Evolutionary conservation across 2,329 filamentous ascomycete species (phyloP).

Genomic region (Microcyclosporella mali): DNA sequence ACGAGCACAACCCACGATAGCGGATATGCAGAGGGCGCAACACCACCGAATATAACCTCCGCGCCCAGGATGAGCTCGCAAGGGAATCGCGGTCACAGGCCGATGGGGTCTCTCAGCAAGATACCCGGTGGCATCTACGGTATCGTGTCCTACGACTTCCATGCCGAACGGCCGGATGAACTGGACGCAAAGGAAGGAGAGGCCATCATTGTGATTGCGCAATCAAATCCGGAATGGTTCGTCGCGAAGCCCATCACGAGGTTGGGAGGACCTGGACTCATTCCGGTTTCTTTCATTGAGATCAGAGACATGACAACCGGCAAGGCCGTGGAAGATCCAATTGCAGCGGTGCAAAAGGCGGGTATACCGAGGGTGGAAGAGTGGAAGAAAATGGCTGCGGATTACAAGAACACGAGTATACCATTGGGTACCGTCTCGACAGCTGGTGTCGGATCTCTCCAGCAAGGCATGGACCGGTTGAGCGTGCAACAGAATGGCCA

Average conservation of each 20-base stretch:
- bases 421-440: slow-evolving; percentile 74
- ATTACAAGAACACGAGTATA: slow-evolving; percentile 99
- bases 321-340: slow-evolving; percentile 70
- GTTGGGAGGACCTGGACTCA: slow-evolving; percentile 88
- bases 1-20: slow-evolving; percentile 72
- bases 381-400: slow-evolving; percentile 99
- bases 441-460: slow-evolving; percentile 44
- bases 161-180: slow-evolving; percentile 91
- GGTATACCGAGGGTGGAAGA: slow-evolving; percentile 94
- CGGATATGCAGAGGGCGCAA: slow-evolving; percentile 64
- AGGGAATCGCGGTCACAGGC: slow-evolving; percentile 22
- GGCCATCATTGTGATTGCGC: slow-evolving; percentile 95
- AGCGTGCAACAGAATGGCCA: slow-evolving; percentile 54
- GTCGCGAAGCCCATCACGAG: slow-evolving; percentile 98
- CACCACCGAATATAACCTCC: slow-evolving; percentile 23
- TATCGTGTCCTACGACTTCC: slow-evolving; percentile 94
- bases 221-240: slow-evolving; percentile 98
- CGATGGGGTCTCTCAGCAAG: slow-evolving; percentile 44
- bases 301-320: slow-evolving; percentile 90
- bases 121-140: slow-evolving; percentile 77
- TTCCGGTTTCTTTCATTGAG: slow-evolving; percentile 94
- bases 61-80: slow-evolving; percentile 31
- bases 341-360: slow-evolving; percentile 78
- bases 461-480: slow-evolving; percentile 65
- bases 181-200: slow-evolving; percentile 91